A percentile compares a stretch with the other conserved stretches of the same genome.
Evolutionary conservation across 2,329 filamentous ascomycete species (phyloP).

Genomic region (Coleophoma eucalyptorum): DNA sequence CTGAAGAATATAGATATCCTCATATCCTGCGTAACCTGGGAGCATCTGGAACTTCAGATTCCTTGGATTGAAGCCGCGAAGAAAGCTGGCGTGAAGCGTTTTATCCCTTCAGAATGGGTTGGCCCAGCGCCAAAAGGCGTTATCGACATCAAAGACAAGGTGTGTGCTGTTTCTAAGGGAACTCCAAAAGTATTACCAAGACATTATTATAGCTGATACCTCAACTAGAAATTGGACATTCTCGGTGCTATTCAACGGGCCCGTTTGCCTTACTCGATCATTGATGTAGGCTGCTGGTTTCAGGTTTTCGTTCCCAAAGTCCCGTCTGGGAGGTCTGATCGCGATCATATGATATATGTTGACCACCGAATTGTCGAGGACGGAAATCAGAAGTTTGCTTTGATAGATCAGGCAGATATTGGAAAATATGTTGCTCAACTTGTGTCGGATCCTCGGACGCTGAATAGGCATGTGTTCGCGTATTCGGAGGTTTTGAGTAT

Average conservation of each 20-base stretch:
- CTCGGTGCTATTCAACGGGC: too few species aligned
- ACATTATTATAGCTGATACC: too few species aligned
- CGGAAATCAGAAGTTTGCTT: too few species aligned
- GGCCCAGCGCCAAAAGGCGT: constrained; percentile 15
- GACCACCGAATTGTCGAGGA: too few species aligned
- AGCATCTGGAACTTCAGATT: constrained; percentile 36
- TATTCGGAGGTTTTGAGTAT: constrained; percentile 42
- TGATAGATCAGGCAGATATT: too few species aligned
- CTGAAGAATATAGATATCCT: constrained; percentile 40
- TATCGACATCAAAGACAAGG: constrained; percentile 35
- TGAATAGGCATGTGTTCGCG: constrained; percentile 48
- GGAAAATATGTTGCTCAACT: constrained; percentile 47
- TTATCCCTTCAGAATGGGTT: constrained; percentile 45
- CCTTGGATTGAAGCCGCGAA: constrained; percentile 43
- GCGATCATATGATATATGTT: too few species aligned
- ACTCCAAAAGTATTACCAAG: too few species aligned
- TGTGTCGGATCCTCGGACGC: constrained; percentile 45
- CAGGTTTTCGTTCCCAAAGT: constrained; percentile 41
- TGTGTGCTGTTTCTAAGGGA: too few species aligned
- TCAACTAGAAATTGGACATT: too few species aligned
- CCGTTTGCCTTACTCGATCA: constrained; percentile 48
- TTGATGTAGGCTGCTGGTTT: constrained; percentile 58
- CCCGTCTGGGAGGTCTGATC: too few species aligned
- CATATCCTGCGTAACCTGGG: constrained; percentile 35
- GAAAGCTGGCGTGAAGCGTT: constrained; percentile 44